A percentile compares a stretch with the other conserved stretches of the same genome.
Evolutionary conservation across 306 rosid genomes (phyloP).

Genomic region (Quercus suber): DNA sequence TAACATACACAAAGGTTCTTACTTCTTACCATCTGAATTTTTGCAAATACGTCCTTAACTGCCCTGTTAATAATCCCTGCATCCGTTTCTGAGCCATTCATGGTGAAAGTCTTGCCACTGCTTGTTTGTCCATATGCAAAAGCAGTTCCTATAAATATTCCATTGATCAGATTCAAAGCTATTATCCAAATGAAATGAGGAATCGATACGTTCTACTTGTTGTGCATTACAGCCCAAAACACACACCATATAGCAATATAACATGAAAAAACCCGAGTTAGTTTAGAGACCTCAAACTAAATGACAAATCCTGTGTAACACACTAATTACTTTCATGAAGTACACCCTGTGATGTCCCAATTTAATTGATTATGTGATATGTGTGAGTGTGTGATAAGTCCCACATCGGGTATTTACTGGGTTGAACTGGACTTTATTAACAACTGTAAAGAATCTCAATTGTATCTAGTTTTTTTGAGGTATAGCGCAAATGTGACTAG

Average conservation of each 20-base stretch:
- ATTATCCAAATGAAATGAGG: background rate
- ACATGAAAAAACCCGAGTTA: too few species aligned
- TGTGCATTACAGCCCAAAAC: background rate
- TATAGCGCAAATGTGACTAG: too few species aligned
- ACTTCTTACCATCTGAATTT: constrained; percentile 68
- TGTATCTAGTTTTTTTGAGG: too few species aligned
- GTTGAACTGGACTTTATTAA: too few species aligned
- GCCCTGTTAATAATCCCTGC: constrained; percentile 83
- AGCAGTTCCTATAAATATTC: constrained; percentile 69
- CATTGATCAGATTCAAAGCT: constrained; percentile 16
- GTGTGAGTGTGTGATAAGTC: too few species aligned
- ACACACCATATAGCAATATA: too few species aligned
- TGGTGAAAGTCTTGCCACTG: constrained; percentile 98
- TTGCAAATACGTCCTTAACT: constrained; percentile 72
- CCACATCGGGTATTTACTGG: too few species aligned
- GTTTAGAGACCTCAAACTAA: too few species aligned
- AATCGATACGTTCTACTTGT: background rate
- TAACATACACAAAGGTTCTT: background rate
- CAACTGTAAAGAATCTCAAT: too few species aligned
- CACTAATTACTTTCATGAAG: background rate
- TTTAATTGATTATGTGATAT: too few species aligned
- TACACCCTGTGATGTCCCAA: background rate
- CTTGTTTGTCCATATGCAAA: constrained; percentile 99
- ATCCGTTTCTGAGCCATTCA: constrained; percentile 83
- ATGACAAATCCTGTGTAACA: background rate